Evolutionary conservation across 345 rosid genomes (phyloP), one percentile per base, ranked within the genome.

Genomic region (Hibiscus syriacus): DNA sequence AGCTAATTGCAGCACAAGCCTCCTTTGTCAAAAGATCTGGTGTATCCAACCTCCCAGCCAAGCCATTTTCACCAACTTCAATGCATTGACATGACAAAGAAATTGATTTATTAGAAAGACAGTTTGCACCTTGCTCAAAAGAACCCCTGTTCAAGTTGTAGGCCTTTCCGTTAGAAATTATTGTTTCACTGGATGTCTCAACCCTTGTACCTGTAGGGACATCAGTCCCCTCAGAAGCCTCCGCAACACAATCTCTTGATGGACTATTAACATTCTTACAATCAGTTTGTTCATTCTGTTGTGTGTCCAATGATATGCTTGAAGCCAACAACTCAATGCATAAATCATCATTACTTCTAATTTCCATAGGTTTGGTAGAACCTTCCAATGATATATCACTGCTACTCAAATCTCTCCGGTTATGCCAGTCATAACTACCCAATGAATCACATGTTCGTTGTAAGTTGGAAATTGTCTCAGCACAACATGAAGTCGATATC

Each of bases 141-240:
- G 68, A 75, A 52, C 73, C 76, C 45, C 58, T 75, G 73, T 70
- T 76, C 53, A 20, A 43, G 72, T 55, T 72, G 60, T 20, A 38
- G 13, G 73, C 50, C 59, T 27, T 76, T 64, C 76, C 79, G 30
- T 80, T 80, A 26, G 49, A 5, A 7, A 64, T 69, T 57, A 72
- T 61, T 32, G 55, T 61, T 65, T 63, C 77, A 59, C 64, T 53
- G 46, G 64, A 69, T 55, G 13, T 60, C 55, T 70, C 80, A 55
- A 45, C 78, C 56, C 68, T 80, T 60, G 23, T 43, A 74, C 74
- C 80, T 62, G 79, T 64, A 54, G 74, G 69, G 56, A 59, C 53
- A 63, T 74, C 76, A 73, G 66, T 76, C 62, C 77, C 74, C 76
- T 68, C 9, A 66, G 74, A 34, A 57, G 58, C 70, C 50, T 65